These are phyloP conservation scores for Debaryomyces hansenii DNA, from an alignment of 805 yeast genomes.

Conservation along the genomic window DNA sequence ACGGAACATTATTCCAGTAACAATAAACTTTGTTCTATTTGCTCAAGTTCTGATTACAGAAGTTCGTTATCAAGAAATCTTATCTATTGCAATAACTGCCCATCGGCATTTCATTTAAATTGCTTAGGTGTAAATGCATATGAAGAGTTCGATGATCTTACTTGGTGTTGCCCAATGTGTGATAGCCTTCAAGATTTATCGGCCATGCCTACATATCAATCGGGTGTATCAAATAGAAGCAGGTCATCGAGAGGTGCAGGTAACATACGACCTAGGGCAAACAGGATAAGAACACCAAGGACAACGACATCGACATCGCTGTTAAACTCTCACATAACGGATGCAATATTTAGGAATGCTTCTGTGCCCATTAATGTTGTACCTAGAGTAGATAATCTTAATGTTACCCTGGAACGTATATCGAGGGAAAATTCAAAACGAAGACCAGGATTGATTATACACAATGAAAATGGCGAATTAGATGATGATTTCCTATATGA, in stretches of 20 bases:
- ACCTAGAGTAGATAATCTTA: not conserved
- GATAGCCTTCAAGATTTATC: slow-evolving; percentile 38
- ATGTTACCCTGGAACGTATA: not conserved
- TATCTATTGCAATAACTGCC: slow-evolving; percentile 31
- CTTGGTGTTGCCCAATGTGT: slow-evolving; percentile 56
- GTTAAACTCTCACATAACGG: not conserved
- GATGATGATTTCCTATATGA: slow-evolving; percentile 30
- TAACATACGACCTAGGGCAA: not conserved
- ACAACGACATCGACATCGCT: not conserved
- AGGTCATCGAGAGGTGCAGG: not conserved
- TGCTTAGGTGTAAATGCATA: slow-evolving; percentile 35
- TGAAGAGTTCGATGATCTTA: slow-evolving; percentile 9
- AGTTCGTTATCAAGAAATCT: not conserved
- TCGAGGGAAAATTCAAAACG: not conserved
- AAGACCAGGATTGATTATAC: slow-evolving; percentile 21
- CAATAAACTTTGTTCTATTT: slow-evolving; percentile 25
- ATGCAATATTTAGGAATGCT: not conserved
- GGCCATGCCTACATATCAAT: not conserved
- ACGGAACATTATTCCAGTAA: not conserved
- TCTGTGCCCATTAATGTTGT: not conserved
- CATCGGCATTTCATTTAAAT: slow-evolving; percentile 37
- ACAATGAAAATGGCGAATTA: slow-evolving; percentile 29
- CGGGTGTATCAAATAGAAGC: not conserved
- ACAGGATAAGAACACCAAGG: not conserved
- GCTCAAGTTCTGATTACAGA: slow-evolving; percentile 36